Conservation (phyloP, 345 rosid genomes). For the Syzygium oleosum region DNA sequence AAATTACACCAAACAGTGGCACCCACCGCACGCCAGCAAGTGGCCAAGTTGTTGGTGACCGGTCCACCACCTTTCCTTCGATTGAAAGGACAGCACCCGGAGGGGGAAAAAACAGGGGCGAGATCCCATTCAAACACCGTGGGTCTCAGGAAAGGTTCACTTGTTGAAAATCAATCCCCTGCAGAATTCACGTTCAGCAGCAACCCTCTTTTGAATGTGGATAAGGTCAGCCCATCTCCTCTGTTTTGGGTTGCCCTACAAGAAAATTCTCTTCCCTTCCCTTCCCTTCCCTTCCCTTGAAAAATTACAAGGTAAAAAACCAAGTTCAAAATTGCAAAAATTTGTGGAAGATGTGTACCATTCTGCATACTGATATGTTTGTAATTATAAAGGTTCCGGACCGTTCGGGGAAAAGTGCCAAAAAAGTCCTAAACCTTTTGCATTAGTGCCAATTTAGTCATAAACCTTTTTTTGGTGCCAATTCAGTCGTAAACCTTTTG, state of each 20-base stretch:
- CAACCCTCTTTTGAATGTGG: not conserved
- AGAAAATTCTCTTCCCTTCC: fast-evolving
- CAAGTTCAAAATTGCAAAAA: not conserved
- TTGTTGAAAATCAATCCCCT: not conserved
- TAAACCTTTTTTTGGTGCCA: too few species aligned
- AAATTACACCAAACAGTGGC: not conserved
- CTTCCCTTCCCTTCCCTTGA: not conserved
- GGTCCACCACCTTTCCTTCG: not conserved
- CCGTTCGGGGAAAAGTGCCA: too few species aligned
- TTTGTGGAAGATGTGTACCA: not conserved
- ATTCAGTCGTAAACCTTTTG: too few species aligned
- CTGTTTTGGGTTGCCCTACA: not conserved
- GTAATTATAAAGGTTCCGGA: not conserved
- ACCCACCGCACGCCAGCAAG: not conserved
- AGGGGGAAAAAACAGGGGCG: not conserved
- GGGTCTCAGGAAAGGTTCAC: not conserved
- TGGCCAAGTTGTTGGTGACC: not conserved
- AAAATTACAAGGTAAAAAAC: not conserved
- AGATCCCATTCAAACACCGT: not conserved
- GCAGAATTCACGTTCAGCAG: not conserved
- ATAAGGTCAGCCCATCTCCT: not conserved
- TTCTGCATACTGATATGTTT: not conserved
- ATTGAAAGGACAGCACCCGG: not conserved
- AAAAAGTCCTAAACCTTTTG: too few species aligned
- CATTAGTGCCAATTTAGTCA: too few species aligned